Evolutionary conservation across 371 early-diverging fungal genomes (phyloP), one percentile per base, ranked within the genome.

Genomic region (Mucor racemosus): DNA sequence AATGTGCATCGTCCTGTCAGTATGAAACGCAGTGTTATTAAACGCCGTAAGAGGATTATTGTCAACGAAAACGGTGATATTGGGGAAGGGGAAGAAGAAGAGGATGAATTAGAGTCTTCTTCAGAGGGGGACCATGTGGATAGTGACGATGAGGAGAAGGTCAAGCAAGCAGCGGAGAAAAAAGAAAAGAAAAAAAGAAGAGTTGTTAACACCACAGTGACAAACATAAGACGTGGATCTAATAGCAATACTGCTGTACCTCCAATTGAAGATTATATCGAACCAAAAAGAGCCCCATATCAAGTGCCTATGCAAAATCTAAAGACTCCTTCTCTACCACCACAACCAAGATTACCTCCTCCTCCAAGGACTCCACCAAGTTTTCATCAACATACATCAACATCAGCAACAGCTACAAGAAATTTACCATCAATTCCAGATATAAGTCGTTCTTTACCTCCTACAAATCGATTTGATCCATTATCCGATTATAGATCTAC

Each of bases 21-120:
- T 44, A 92, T 95, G 92, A 93, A 91, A 76, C 76, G 92, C 21
- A 84, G 86, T 9, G 87, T 94, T 13, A 95, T 95, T 75, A 94
- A 93, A 74, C 86, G 94, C 19, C 84, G 95, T 21, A 92, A 92
- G 55, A 84, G 95, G 36, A 83, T 90, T 33, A 80, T 84, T 36
- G 74, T 77, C 4, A 53, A 70, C 7, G 67, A 66, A 4, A n/a
- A 68, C 7, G 66, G 46, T 36, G 65, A 68, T 10, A 15, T 40
- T 7, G 14, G 38, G 8, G 62, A 38, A 14, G 60, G 42, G 4
- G 44, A 55, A 9, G 35, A 46, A 0, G 68, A 64, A 11, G 42
- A 59, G 7, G 65, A 69, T 41, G 70, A 69, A n/a, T 50, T 69
- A 6, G 65, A 65, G 26, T 57, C 60, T 7, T 38, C 36, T 10